Conservation (phyloP, 1,139 yeast species). For the Petasospora fabianii region DNA sequence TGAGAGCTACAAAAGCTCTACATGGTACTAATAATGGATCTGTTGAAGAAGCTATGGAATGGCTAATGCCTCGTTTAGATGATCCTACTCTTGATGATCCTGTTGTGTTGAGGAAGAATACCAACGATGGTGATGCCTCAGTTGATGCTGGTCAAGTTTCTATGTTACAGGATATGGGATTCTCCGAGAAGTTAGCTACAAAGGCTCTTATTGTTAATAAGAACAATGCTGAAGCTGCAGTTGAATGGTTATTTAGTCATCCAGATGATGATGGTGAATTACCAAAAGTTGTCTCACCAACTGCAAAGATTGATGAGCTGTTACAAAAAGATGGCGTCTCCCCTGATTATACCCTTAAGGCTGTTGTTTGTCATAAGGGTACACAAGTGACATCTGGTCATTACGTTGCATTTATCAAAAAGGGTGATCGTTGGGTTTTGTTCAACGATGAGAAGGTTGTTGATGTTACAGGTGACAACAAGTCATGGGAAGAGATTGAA, state of each 20-base stretch:
- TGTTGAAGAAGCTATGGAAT: slow-evolving; percentile 82
- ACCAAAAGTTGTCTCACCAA: slow-evolving; percentile 11
- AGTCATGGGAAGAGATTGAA: slow-evolving; percentile 58
- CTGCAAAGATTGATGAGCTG: slow-evolving; percentile 3
- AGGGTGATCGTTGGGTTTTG: slow-evolving; percentile 65
- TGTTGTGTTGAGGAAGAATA: slow-evolving; percentile 12
- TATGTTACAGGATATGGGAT: slow-evolving; percentile 74
- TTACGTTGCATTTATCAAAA: slow-evolving; percentile 76
- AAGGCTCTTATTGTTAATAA: slow-evolving; percentile 63
- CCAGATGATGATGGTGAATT: slow-evolving; percentile 59
- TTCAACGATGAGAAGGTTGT: slow-evolving; percentile 95
- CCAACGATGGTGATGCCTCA: background rate
- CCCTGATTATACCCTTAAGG: slow-evolving; percentile 50
- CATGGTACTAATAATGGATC: slow-evolving; percentile 64
- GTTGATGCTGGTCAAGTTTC: slow-evolving; percentile 42
- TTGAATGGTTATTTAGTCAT: slow-evolving; percentile 76
- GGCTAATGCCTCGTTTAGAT: slow-evolving; percentile 88
- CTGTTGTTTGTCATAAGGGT: slow-evolving; percentile 92
- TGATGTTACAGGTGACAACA: slow-evolving; percentile 50
- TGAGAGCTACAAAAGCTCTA: slow-evolving; percentile 64
- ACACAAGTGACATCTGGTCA: slow-evolving; percentile 94
- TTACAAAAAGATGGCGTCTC: slow-evolving; percentile 11
- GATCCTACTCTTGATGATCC: slow-evolving; percentile 69
- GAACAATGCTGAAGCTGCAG: slow-evolving; percentile 68
- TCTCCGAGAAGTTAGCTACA: slow-evolving; percentile 53